A percentile compares a stretch with the other conserved stretches of the same genome.
Conservation (phyloP, 1,139 yeast genomes). For the Yamadazyma oceani region DNA sequence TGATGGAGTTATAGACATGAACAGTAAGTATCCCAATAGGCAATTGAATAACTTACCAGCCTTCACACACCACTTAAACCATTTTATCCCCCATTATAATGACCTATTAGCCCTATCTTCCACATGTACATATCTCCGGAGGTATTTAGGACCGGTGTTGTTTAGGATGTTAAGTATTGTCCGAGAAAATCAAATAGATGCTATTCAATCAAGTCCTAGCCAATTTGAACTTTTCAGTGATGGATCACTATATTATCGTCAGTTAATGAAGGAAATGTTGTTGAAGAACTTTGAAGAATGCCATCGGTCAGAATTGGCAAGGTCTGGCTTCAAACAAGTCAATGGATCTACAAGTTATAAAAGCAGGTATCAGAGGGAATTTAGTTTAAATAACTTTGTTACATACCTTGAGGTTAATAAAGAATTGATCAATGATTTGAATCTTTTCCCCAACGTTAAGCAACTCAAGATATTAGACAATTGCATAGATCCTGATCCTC, state of each 20-base stretch:
- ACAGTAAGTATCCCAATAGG: slow-evolving; percentile 11
- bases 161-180: slow-evolving; percentile 27
- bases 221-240: slow-evolving; percentile 25
- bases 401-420: slow-evolving; percentile 29
- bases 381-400: slow-evolving; percentile 23
- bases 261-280: slow-evolving; percentile 24
- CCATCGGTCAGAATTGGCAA: slow-evolving; percentile 23
- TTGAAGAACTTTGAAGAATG: slow-evolving; percentile 20
- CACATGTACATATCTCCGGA: slow-evolving; percentile 27
- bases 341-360: slow-evolving; percentile 18
- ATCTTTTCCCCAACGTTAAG: slow-evolving; percentile 20
- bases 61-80: too few species aligned
- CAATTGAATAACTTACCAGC: too few species aligned
- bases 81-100: too few species aligned
- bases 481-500: not conserved
- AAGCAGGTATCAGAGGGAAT: slow-evolving; percentile 20
- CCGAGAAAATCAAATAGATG: slow-evolving; percentile 30
- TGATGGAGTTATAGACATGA: slow-evolving; percentile 12
- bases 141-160: slow-evolving; percentile 21
- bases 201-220: slow-evolving; percentile 24
- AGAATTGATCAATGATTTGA: slow-evolving; percentile 17
- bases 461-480: slow-evolving; percentile 25
- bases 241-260: slow-evolving; percentile 20
- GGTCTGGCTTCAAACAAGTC: slow-evolving; percentile 20
- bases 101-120: slow-evolving; percentile 24